Conservation (phyloP, 352 stramenopile species). For the Globisporangium alternatum region DNA sequence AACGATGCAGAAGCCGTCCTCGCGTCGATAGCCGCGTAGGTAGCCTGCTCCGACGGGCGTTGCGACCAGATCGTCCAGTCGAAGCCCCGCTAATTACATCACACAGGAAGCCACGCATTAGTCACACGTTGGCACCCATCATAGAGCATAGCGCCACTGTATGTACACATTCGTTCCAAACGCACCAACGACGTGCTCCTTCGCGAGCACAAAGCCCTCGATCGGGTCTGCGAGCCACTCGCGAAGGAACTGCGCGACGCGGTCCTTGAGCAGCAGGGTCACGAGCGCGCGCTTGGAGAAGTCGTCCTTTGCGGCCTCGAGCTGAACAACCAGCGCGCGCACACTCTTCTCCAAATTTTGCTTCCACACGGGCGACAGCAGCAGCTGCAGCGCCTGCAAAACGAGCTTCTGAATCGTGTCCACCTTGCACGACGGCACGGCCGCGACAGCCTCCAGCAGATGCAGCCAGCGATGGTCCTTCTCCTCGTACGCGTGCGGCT, state of each 20-base stretch:
- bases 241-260: slow-evolving; percentile 61
- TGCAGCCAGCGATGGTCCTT: slow-evolving; percentile 69
- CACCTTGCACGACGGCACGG: slow-evolving; percentile 58
- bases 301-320: slow-evolving; percentile 16
- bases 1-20: slow-evolving; percentile 65
- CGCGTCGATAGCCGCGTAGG: slow-evolving; percentile 48
- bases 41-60: slow-evolving; percentile 62
- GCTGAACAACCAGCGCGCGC: slow-evolving; percentile 26
- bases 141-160: not conserved
- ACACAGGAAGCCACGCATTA: not conserved
- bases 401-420: slow-evolving; percentile 49
- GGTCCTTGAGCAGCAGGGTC: slow-evolving; percentile 64
- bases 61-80: slow-evolving; percentile 60
- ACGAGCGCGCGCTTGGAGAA: slow-evolving; percentile 38
- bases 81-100: slow-evolving; percentile 24
- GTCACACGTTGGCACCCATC: not conserved
- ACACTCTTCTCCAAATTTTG: slow-evolving; percentile 26
- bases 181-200: slow-evolving; percentile 67
- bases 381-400: slow-evolving; percentile 45
- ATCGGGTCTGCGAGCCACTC: slow-evolving; percentile 69
- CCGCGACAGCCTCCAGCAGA: slow-evolving; percentile 54
- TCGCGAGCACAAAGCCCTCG: slow-evolving; percentile 63
- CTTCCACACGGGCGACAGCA: slow-evolving; percentile 32
- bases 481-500: slow-evolving; percentile 51
- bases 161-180: not conserved